These are phyloP conservation scores for Mytilinidion resinicola DNA, from an alignment of 495 filamentous ascomycete species.

Conservation along the genomic window DNA sequence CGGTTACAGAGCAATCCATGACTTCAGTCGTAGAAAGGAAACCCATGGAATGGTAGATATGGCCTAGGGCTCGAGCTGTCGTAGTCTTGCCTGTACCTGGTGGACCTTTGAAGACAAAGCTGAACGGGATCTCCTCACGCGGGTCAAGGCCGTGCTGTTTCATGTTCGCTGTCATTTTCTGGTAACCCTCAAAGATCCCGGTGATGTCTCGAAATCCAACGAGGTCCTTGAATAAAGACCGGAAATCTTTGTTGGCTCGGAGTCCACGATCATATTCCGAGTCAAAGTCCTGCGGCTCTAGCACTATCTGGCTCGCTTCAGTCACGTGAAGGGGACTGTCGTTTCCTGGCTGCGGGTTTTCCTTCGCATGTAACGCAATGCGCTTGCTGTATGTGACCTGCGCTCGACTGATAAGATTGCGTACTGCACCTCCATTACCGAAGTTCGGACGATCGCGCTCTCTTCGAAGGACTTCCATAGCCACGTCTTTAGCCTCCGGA, in stretches of 20 bases:
- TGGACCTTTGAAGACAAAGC: constrained; percentile 18
- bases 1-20: constrained; percentile 54
- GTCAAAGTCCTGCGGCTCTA: constrained; percentile 6
- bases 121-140: constrained; percentile 3
- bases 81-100: constrained; percentile 21
- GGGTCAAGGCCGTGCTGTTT: constrained; percentile 4
- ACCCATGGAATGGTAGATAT: constrained; percentile 41
- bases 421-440: constrained; percentile 11
- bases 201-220: neutral
- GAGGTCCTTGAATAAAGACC: too few relatives aligned
- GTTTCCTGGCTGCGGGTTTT: neutral
- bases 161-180: constrained; percentile 2
- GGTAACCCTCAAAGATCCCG: neutral
- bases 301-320: neutral
- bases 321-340: too few relatives aligned
- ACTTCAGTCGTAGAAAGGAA: constrained; percentile 51
- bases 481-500: constrained; percentile 8
- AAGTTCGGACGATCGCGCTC: constrained; percentile 3
- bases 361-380: neutral
- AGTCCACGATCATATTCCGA: neutral
- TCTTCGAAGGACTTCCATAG: neutral
- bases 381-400: neutral
- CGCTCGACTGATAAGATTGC: constrained; percentile 10
- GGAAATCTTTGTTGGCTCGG: neutral
- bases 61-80: constrained; percentile 1